phyloP scores from a whole-genome alignment of 495 filamentous ascomycete genomes.

The Ramalina intermedia region DNA sequence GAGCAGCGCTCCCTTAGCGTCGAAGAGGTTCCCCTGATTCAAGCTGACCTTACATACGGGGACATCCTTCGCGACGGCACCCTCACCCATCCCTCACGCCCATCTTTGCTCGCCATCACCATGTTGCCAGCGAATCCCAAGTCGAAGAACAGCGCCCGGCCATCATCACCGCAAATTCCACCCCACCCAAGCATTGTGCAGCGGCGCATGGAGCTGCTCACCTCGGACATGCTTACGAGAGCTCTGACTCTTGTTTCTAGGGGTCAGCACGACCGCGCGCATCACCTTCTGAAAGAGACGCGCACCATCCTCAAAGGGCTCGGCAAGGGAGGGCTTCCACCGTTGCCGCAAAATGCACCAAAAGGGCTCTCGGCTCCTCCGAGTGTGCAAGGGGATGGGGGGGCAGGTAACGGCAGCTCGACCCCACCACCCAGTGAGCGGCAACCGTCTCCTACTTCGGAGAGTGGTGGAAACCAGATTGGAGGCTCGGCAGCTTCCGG shows the following conservation, averaged over 20 bases:
- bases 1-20: slow-evolving; percentile 74
- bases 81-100: slow-evolving; percentile 72
- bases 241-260: slow-evolving; percentile 83
- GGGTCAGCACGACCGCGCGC: slow-evolving; percentile 83
- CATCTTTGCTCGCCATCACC: slow-evolving; percentile 90
- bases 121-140: slow-evolving; percentile 72
- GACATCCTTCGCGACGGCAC: slow-evolving; percentile 89
- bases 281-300: slow-evolving; percentile 83
- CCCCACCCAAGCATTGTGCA: slow-evolving; percentile 94
- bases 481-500: slow-evolving; percentile 29
- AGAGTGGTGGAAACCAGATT: slow-evolving; percentile 19
- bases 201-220: slow-evolving; percentile 92
- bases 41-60: slow-evolving; percentile 86
- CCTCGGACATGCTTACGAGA: slow-evolving; percentile 93
- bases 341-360: slow-evolving; percentile 49
- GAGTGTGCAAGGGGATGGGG: slow-evolving; percentile 26
- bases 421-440: slow-evolving; percentile 28
- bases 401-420: not conserved
- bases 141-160: slow-evolving; percentile 43
- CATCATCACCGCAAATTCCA: slow-evolving; percentile 70
- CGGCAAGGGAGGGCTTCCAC: slow-evolving; percentile 86
- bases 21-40: slow-evolving; percentile 89
- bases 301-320: slow-evolving; percentile 90
- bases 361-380: slow-evolving; percentile 17
- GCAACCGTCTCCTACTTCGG: slow-evolving; percentile 34